Base-by-base conservation (phyloP, 2,329 filamentous ascomycete species). In the Clonostachys rhizophaga region DNA sequence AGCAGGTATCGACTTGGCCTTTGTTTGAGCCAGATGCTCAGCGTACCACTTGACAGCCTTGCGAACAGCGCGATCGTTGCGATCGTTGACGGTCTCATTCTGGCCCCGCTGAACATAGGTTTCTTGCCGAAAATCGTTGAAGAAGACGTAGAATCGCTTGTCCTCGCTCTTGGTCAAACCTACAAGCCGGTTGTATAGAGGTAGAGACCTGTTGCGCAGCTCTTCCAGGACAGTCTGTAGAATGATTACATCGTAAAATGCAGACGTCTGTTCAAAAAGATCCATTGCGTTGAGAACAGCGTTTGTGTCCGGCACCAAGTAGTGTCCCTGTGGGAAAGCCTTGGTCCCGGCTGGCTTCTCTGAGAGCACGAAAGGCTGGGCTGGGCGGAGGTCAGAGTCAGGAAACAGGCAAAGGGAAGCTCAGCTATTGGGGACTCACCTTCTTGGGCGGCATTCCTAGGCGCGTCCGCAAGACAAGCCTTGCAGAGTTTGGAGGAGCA, bases 141-240 rank as follows among this genome's bases (percentile, higher is more conserved):
- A 97, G 66, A 99, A 99, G 45, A 99, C 89, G 61, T 97, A 96
- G 64, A 96, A 97, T 47, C 92, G 84, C 75, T 99, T 99, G 54
- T 95, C 91, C 58, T 96, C 91, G 60, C 92, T 96, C 68, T 92
- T 95, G 37, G 91, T 95, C 53, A 99, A 75, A 18, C 87, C 84
- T 55, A 97, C 83, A 44, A 99, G 75, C 37, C 94, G 88, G 66
- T 96, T 96, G 72, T 97, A 99, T 36, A 99, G 81, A 40, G 94
- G 94, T 51, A 97, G 69, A 12, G 92, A 97, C 56, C 91, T 83
- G 65, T 96, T 96, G 62, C 91, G 89, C 50, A 99, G 79, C 71
- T 99, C 94, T 67, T 99, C 94, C 13, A 99, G 81, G 6, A 99
- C 94, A 2, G 92, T 96, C 67, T 99, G 94, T 48, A 99, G 74